A percentile compares a stretch with the other conserved stretches of the same genome.
phyloP scores from a whole-genome alignment of 164 flowering plant species.

The Macadamia tetraphylla region DNA sequence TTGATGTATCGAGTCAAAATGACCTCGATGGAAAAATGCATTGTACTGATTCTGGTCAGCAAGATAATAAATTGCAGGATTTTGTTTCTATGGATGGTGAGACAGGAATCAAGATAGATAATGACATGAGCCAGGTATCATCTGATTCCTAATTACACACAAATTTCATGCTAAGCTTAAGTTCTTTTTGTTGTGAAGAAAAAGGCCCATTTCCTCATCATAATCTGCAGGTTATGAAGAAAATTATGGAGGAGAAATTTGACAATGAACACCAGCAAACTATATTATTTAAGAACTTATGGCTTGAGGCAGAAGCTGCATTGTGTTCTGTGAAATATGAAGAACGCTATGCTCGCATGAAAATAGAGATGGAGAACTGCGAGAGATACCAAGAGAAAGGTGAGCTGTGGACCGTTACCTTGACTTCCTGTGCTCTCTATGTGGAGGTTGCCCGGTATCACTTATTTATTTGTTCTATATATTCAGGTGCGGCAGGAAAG shows the following conservation, averaged over 20 bases:
- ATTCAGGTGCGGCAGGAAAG: conserved; percentile 14
- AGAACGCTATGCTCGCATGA: conserved; percentile 51
- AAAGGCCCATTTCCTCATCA: not conserved
- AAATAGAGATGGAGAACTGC: conserved; percentile 40
- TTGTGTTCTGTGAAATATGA: conserved; percentile 56
- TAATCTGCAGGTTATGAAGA: conserved; percentile 52
- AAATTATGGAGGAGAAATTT: conserved; percentile 49
- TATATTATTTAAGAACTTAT: conserved; percentile 60
- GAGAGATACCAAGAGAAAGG: conserved; percentile 23
- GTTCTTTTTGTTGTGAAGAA: no score
- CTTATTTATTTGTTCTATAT: not conserved
- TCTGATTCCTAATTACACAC: not conserved
- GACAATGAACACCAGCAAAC: conserved; percentile 38
- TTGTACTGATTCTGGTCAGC: conserved; percentile 7
- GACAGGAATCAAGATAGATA: conserved; percentile 21
- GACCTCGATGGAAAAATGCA: conserved; percentile 11
- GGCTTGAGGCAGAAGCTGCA: conserved; percentile 95
- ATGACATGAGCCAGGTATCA: conserved; percentile 49
- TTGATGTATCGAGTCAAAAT: conserved; percentile 4
- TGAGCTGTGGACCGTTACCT: not conserved
- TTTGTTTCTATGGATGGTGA: conserved; percentile 18
- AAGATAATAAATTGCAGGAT: conserved; percentile 15
- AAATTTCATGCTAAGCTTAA: not conserved
- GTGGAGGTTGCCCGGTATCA: not conserved
- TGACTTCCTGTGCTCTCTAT: not conserved